Base-by-base conservation (phyloP, 192 early-diverging fungal genomes). In the Coemansia sp. region DNA sequence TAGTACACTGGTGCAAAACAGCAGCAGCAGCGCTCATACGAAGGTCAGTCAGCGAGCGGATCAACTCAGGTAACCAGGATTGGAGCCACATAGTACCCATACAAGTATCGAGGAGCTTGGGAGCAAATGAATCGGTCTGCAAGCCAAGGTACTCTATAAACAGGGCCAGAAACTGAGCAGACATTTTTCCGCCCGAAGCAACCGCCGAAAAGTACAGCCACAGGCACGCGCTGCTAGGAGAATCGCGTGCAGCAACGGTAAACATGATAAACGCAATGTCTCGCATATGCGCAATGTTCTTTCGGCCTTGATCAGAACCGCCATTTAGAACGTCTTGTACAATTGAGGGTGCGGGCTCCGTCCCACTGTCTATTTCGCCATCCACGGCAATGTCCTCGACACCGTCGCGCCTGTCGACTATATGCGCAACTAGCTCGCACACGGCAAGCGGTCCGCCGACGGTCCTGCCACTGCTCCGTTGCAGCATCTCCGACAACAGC, bases 171-270 rank as follows among this genome's bases (percentile, higher is more conserved):
- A 62, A 61, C 44, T 63, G 61, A n/a, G 5, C 26, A 19, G 58
- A 40, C 49, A 72, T 42, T 17, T 40, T n/a, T 19, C 35, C 52
- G 39, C 52, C 50, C n/a, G 49, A 28, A 3, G 75, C 64, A 17
- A 71, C 62, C n/a, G 68, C 53, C 23, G 74, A 66, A 42, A 70
- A 57, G 38, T 64, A 64, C 33, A 77, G 61, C 75, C 75, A 77
- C 43, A 71, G n/a, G 35, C 47, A 26, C 30, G 52, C 43, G 62
- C 39, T 71, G 8, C n/a, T 42, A 4, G 69, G 75, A n/a, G 47
- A 33, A 2, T 39, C 37, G n/a, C 61, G 61, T 6, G 44, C 68
- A 1, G 64, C 68, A 10, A 28, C 35, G n/a, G 28, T 57, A 2
- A 77, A 49, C 19, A 72, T 40, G 33, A 58, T 40, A 1, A 62